phyloP scores from a whole-genome alignment of 805 yeast genomes.

The Monosporozyma solicola region DNA sequence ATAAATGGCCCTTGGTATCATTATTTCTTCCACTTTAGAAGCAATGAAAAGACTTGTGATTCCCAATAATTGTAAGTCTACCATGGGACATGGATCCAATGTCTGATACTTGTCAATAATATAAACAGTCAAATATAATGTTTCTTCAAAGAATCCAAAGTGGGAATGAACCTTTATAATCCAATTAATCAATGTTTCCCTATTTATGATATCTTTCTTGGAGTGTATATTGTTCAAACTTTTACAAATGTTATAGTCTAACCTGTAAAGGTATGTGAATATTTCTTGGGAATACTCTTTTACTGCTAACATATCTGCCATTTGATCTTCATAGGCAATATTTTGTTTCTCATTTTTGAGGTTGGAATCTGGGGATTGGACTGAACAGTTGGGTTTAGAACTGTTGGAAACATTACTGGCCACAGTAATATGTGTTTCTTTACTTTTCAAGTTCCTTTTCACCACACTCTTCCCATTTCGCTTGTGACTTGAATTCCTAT shows the following conservation, averaged over 20 bases:
- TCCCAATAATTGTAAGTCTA: conserved; percentile 73
- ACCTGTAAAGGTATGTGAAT: conserved; percentile 61
- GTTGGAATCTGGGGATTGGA: background rate
- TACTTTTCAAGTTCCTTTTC: background rate
- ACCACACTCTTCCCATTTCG: background rate
- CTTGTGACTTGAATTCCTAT: background rate
- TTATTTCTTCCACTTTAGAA: conserved; percentile 86
- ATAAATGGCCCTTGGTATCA: conserved; percentile 74
- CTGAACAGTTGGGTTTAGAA: background rate
- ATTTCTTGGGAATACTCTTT: conserved; percentile 84
- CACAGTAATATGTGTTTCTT: background rate
- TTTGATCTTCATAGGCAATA: background rate
- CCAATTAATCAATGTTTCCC: conserved; percentile 85
- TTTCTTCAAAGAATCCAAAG: conserved; percentile 76
- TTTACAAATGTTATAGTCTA: conserved; percentile 63
- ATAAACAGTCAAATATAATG: conserved; percentile 71
- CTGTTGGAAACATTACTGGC: background rate
- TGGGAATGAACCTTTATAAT: conserved; percentile 75
- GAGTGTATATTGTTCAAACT: conserved; percentile 23
- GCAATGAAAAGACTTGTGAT: conserved; percentile 79
- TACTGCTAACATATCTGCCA: conserved; percentile 29
- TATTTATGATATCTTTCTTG: conserved; percentile 28
- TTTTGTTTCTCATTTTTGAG: background rate
- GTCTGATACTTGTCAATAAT: conserved; percentile 70
- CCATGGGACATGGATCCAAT: conserved; percentile 51